phyloP scores from a whole-genome alignment of 768 basidiomycete species.

The Hygrocybe punicea region DNA sequence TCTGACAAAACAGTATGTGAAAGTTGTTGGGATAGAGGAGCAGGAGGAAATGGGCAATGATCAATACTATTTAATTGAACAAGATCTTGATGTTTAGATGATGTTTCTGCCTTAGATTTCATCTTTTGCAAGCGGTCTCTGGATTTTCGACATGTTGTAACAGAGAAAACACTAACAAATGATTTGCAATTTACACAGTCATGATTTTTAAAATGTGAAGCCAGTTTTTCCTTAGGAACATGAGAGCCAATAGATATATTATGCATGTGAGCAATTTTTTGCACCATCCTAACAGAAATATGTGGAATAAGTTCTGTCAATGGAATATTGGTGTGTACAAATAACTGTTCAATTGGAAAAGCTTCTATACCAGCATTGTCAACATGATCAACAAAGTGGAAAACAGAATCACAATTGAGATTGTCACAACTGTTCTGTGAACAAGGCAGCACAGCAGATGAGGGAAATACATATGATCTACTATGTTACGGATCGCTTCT shows the following conservation, averaged over 20 bases:
- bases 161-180: not conserved
- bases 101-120: no score
- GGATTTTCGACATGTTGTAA: not conserved
- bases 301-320: not conserved
- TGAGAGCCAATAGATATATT: not conserved
- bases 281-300: not conserved
- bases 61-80: conserved; percentile 4
- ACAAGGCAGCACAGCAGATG: not conserved
- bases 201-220: not conserved
- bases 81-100: conserved; percentile 16
- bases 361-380: not conserved
- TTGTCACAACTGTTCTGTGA: not conserved
- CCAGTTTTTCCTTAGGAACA: not conserved
- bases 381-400: not conserved
- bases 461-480: not conserved
- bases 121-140: not conserved
- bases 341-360: not conserved
- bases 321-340: not conserved
- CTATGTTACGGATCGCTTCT: no score
- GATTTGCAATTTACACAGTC: not conserved
- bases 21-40: not conserved
- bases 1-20: not conserved
- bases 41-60: conserved; percentile 2
- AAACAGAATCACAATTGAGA: not conserved
- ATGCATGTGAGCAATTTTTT: not conserved